Conservation (phyloP, 164 flowering plant genomes). For the Sextonia rubra region DNA sequence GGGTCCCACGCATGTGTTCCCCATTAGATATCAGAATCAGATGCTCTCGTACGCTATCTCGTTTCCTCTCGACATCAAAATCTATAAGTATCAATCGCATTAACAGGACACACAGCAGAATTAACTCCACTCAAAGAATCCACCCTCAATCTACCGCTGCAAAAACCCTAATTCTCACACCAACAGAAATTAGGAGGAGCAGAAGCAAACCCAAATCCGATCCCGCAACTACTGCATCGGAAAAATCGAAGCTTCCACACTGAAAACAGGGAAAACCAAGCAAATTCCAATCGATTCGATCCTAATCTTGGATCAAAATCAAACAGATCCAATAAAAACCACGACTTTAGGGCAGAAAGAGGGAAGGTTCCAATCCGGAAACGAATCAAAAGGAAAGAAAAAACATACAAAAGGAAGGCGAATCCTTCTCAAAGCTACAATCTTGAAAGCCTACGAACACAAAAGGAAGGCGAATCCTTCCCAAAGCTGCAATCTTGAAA, state of each 20-base stretch:
- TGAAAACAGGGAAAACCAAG: neutral
- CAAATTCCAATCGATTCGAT: neutral
- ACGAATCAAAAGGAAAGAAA: too few species aligned
- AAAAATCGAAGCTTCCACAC: neutral
- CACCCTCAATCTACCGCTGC: neutral
- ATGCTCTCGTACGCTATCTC: conserved; percentile 7
- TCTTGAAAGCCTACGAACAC: too few species aligned
- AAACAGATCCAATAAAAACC: neutral
- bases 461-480: neutral
- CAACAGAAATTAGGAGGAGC: neutral
- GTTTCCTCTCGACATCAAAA: conserved; percentile 6
- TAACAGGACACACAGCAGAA: neutral
- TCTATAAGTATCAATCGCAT: conserved; percentile 1
- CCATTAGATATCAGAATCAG: conserved; percentile 38
- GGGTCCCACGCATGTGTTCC: conserved; percentile 47
- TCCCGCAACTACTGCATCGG: neutral
- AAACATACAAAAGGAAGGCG: too few species aligned
- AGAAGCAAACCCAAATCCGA: neutral
- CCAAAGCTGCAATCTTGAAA: neutral
- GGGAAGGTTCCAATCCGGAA: neutral
- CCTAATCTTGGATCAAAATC: neutral
- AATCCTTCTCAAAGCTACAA: neutral
- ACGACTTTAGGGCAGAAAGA: neutral
- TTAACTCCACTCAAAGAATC: neutral
- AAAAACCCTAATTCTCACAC: neutral